Evolutionary conservation across 129 eudicot genomes (phyloP).

Genomic region (Glebionis coronaria): DNA sequence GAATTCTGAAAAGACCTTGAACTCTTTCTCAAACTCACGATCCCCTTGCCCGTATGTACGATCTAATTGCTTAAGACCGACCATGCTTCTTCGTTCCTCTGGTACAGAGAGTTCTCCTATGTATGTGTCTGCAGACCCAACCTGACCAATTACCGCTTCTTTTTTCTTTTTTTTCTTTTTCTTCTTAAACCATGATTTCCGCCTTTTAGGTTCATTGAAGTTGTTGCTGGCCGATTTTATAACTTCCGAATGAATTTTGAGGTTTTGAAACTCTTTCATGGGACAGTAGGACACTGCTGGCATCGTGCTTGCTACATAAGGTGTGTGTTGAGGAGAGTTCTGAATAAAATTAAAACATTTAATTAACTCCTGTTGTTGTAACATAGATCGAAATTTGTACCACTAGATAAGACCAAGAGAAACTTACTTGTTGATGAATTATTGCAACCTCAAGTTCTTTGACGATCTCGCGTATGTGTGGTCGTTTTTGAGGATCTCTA

Average conservation of each 20-base stretch:
- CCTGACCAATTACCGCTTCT: background rate
- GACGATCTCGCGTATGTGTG: background rate
- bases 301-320: background rate
- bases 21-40: constrained; percentile 4
- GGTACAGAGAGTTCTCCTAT: constrained; percentile 13
- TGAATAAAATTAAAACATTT: background rate
- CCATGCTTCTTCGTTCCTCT: background rate
- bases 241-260: constrained; percentile 13
- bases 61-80: constrained; percentile 16
- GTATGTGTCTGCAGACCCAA: background rate
- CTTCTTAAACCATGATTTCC: no score
- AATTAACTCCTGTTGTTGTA: background rate
- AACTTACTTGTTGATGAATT: constrained; percentile 17
- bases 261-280: background rate
- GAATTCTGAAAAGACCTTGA: background rate
- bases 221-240: background rate
- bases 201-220: background rate
- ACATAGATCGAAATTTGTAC: background rate
- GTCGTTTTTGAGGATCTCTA: background rate
- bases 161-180: no score
- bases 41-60: constrained; percentile 17
- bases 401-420: background rate
- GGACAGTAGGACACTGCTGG: background rate
- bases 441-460: constrained; percentile 11
- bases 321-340: background rate